A percentile compares a stretch with the other conserved stretches of the same genome.
Conservation (phyloP, 2,329 filamentous ascomycete genomes). For the Aspergillus ochraceus region DNA sequence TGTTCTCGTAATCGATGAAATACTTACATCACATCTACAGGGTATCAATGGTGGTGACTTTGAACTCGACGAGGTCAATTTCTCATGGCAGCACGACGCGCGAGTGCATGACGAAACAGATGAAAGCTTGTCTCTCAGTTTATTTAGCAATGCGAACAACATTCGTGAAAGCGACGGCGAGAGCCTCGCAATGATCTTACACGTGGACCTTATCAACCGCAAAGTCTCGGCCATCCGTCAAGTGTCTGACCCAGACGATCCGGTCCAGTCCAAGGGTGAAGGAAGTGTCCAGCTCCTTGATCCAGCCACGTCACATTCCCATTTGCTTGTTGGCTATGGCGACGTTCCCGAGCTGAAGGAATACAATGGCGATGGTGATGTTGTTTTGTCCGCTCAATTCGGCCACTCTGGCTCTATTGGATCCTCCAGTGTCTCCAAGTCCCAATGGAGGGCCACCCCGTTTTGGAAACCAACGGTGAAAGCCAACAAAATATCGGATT, state of each 20-base stretch:
- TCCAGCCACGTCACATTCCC: slow-evolving; percentile 10
- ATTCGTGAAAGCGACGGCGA: slow-evolving; percentile 12
- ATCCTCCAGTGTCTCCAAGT: slow-evolving; percentile 39
- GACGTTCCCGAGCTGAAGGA: slow-evolving; percentile 37
- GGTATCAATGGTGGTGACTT: slow-evolving; percentile 28
- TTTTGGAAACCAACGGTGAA: slow-evolving; percentile 27
- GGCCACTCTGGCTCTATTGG: slow-evolving; percentile 28
- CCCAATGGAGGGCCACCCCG: slow-evolving; percentile 34
- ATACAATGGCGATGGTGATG: slow-evolving; percentile 29
- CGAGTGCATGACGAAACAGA: slow-evolving; percentile 37
- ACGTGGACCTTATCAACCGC: slow-evolving; percentile 24
- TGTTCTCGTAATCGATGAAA: background rate
- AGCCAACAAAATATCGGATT: slow-evolving; percentile 13
- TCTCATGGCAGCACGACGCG: slow-evolving; percentile 38
- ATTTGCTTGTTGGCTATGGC: slow-evolving; percentile 37
- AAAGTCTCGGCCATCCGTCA: slow-evolving; percentile 22
- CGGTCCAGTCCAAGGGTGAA: slow-evolving; percentile 28
- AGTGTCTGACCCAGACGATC: slow-evolving; percentile 23
- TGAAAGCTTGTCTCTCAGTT: slow-evolving; percentile 30
- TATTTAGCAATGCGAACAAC: slow-evolving; percentile 34
- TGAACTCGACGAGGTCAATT: slow-evolving; percentile 18
- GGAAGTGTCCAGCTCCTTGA: slow-evolving; percentile 29
- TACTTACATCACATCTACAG: slow-evolving; percentile 16
- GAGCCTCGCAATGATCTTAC: slow-evolving; percentile 22
- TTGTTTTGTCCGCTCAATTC: slow-evolving; percentile 35